phyloP scores from a whole-genome alignment of 2,329 filamentous ascomycete genomes.

The Penicillium sp. region DNA sequence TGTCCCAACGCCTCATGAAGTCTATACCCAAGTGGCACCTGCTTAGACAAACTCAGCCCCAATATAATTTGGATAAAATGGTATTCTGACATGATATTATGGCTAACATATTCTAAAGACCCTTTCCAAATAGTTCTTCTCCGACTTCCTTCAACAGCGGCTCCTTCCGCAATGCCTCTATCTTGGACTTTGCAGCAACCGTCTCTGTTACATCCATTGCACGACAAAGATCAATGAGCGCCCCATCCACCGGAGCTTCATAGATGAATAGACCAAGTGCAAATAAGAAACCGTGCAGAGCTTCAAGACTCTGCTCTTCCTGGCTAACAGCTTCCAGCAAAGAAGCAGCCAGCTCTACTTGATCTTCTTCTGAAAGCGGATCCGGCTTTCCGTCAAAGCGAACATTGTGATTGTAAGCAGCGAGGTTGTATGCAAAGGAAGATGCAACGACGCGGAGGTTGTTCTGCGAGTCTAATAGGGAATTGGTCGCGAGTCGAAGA shows the following conservation, averaged over 20 bases:
- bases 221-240: slow-evolving; percentile 72
- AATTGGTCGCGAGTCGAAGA: slow-evolving; percentile 67
- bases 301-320: slow-evolving; percentile 57
- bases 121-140: slow-evolving; percentile 42
- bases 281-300: slow-evolving; percentile 69
- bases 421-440: slow-evolving; percentile 77
- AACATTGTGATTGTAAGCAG: slow-evolving; percentile 63
- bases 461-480: slow-evolving; percentile 72
- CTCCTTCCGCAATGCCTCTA: slow-evolving; percentile 54
- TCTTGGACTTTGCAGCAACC: slow-evolving; percentile 52
- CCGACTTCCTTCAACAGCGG: slow-evolving; percentile 53
- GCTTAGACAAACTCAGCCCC: not conserved
- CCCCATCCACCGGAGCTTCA: slow-evolving; percentile 63
- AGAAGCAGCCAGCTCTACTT: slow-evolving; percentile 77
- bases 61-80: not conserved
- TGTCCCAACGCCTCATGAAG: not conserved
- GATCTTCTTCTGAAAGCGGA: slow-evolving; percentile 61
- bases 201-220: slow-evolving; percentile 69
- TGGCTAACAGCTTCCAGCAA: slow-evolving; percentile 67
- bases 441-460: slow-evolving; percentile 77
- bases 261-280: slow-evolving; percentile 74
- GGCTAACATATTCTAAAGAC: slow-evolving; percentile 8
- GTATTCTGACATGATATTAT: not conserved
- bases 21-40: not conserved
- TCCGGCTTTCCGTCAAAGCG: slow-evolving; percentile 57